These are phyloP conservation scores for Populus davidiana DNA, from an alignment of 345 rosid genomes.

Conservation along the genomic window DNA sequence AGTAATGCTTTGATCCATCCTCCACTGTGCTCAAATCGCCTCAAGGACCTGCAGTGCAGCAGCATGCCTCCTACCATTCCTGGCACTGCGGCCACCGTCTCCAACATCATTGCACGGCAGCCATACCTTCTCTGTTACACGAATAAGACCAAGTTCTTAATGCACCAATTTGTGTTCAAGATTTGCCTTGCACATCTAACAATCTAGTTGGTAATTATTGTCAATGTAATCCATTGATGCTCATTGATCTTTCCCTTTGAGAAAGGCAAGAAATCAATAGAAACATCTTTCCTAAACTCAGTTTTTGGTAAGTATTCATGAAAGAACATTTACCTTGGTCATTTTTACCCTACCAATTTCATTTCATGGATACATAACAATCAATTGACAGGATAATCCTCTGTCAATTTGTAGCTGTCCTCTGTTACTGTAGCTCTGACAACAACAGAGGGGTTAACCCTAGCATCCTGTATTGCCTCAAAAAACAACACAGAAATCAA, in stretches of 20 bases:
- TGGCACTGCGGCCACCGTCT: constrained; percentile 84
- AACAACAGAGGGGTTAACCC: neutral
- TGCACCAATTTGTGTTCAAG: no score
- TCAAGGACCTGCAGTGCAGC: constrained; percentile 67
- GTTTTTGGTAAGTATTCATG: neutral
- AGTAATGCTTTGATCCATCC: constrained; percentile 86
- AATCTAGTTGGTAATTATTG: neutral
- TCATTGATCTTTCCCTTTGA: neutral
- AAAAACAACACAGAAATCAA: neutral
- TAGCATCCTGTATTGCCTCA: neutral
- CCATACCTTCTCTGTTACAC: constrained; percentile 63
- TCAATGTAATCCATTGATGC: neutral
- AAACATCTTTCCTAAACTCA: neutral
- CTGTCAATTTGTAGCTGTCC: neutral
- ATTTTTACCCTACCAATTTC: neutral
- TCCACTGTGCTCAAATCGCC: constrained; percentile 73
- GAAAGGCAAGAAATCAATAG: neutral
- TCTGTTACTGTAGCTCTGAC: neutral
- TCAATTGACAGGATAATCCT: neutral
- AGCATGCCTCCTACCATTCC: constrained; percentile 91
- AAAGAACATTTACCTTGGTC: neutral
- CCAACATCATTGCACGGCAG: constrained; percentile 89
- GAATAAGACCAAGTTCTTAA: neutral
- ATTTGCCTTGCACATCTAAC: neutral
- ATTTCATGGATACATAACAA: neutral